Conservation (phyloP, 345 rosid genomes). For the Euclidium syriacum region DNA sequence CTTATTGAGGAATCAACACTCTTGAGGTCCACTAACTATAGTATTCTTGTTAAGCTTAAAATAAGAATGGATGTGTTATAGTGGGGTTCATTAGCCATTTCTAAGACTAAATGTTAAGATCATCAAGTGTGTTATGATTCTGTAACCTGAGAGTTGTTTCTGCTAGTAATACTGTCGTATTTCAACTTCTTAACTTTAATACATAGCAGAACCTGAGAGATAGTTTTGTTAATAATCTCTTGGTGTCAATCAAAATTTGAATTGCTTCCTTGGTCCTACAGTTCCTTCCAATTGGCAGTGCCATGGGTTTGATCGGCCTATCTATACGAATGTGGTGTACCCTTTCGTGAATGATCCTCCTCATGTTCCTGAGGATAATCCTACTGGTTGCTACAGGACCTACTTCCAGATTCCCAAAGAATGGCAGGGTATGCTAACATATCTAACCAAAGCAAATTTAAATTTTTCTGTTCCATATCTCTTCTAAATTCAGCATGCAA, state of each 20-base stretch:
- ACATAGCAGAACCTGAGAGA: not conserved
- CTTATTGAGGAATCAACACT: no score
- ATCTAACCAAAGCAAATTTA: not conserved
- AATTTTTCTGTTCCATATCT: not conserved
- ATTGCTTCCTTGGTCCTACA: slow-evolving; percentile 35
- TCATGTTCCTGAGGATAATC: slow-evolving; percentile 68
- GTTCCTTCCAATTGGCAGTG: slow-evolving; percentile 99
- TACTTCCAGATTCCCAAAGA: slow-evolving; percentile 71
- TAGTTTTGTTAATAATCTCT: not conserved
- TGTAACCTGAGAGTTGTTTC: not conserved
- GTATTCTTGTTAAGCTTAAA: no score
- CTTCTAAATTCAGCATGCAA: not conserved
- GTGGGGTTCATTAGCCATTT: not conserved
- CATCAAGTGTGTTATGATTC: not conserved
- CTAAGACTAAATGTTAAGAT: not conserved
- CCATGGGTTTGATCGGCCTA: slow-evolving; percentile 95
- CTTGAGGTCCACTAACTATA: no score
- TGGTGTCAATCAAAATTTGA: slow-evolving; percentile 18
- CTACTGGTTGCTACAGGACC: slow-evolving; percentile 93
- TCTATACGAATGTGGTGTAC: slow-evolving; percentile 74
- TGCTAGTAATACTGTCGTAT: not conserved
- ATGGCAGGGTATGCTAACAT: slow-evolving; percentile 63
- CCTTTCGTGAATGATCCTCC: slow-evolving; percentile 86
- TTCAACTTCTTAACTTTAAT: not conserved
- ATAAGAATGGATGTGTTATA: not conserved